phyloP scores from a whole-genome alignment of 2,329 filamentous ascomycete species.

The Curvularia sp. region DNA sequence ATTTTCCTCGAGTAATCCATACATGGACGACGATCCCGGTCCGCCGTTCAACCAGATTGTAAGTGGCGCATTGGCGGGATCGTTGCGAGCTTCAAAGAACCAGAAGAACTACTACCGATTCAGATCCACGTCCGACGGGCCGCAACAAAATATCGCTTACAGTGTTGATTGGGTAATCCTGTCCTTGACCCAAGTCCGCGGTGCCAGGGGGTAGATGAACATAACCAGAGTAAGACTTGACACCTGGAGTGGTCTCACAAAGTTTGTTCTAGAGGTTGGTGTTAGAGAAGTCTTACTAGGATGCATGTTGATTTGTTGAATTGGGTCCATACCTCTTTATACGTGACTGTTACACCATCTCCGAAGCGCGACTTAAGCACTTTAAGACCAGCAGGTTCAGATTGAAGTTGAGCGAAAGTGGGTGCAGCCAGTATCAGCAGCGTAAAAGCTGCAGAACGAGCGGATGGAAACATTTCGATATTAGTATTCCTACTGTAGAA shows the following conservation, averaged over 20 bases:
- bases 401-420: slow-evolving; percentile 24
- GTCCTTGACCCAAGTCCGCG: slow-evolving; percentile 27
- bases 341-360: slow-evolving; percentile 33
- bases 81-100: slow-evolving; percentile 61
- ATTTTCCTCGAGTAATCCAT: slow-evolving; percentile 57
- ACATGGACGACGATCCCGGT: slow-evolving; percentile 48
- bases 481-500: neutral
- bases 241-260: slow-evolving; percentile 60
- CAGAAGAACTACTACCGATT: slow-evolving; percentile 44
- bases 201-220: slow-evolving; percentile 40
- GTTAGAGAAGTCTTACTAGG: slow-evolving; percentile 1
- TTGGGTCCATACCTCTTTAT: slow-evolving; percentile 31
- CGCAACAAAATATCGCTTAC: slow-evolving; percentile 1
- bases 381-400: slow-evolving; percentile 20
- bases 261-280: slow-evolving; percentile 49
- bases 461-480: slow-evolving; percentile 11
- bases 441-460: slow-evolving; percentile 8
- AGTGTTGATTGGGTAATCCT: slow-evolving; percentile 31
- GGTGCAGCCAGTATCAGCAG: slow-evolving; percentile 16
- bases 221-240: slow-evolving; percentile 62
- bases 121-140: neutral
- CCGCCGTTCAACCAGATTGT: slow-evolving; percentile 60
- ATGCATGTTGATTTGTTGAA: neutral
- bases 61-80: slow-evolving; percentile 59
- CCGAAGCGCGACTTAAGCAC: slow-evolving; percentile 30